Evolutionary conservation across 331 rosid species (phyloP).

Genomic region (Telfairia occidentalis): DNA sequence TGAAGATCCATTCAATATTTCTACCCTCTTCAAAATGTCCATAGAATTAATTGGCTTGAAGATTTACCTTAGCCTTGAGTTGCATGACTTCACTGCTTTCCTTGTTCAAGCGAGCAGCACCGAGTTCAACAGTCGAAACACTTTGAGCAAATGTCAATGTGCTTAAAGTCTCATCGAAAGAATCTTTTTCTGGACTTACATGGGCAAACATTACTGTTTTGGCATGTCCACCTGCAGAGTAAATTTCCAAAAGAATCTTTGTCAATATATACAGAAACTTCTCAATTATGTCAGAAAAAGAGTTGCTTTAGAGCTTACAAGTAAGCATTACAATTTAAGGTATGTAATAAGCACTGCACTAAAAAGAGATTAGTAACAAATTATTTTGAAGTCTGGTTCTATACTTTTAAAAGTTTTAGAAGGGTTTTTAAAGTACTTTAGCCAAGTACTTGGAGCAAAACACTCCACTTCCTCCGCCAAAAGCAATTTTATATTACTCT

Average conservation of each 20-base stretch:
- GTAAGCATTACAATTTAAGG: background rate
- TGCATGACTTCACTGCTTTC: slow-evolving; percentile 70
- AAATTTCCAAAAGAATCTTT: slow-evolving; percentile 16
- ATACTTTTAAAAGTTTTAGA: background rate
- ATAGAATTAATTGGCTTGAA: background rate
- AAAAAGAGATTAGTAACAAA: background rate
- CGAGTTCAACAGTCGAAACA: slow-evolving; percentile 83
- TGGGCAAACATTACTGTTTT: slow-evolving; percentile 97
- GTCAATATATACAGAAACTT: background rate
- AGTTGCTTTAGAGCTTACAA: background rate
- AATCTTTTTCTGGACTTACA: slow-evolving; percentile 83
- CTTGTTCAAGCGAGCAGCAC: slow-evolving; percentile 65
- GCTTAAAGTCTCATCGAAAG: slow-evolving; percentile 69
- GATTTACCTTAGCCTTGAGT: slow-evolving; percentile 67
- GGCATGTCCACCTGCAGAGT: slow-evolving; percentile 71
- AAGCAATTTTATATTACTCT: background rate
- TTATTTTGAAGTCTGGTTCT: background rate
- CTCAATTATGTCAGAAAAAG: background rate
- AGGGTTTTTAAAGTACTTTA: background rate
- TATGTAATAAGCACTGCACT: background rate
- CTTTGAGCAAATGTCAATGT: slow-evolving; percentile 88
- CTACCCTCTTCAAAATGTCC: background rate
- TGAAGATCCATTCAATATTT: background rate
- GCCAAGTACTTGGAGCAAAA: background rate
- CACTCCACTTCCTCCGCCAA: too few species aligned